These are phyloP conservation scores for Hypomontagnella submonticulosa DNA, from an alignment of 495 filamentous ascomycete species.

Conservation along the genomic window DNA sequence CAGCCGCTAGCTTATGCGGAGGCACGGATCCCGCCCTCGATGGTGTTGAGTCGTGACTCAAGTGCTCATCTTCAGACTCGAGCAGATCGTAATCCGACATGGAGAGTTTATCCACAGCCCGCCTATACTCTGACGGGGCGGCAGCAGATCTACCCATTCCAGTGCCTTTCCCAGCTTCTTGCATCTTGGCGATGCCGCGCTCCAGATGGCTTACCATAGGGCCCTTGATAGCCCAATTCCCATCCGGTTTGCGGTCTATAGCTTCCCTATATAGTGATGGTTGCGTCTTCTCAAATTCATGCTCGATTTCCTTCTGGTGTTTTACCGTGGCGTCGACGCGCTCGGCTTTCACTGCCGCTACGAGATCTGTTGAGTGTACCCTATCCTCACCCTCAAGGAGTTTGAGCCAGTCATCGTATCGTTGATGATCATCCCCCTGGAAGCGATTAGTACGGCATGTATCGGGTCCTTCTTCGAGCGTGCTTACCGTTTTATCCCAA, in stretches of 20 bases:
- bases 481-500: conserved; percentile 47
- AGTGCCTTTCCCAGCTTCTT: conserved; percentile 31
- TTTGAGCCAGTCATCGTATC: conserved; percentile 53
- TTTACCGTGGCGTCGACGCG: conserved; percentile 50
- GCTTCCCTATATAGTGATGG: conserved; percentile 52
- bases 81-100: conserved; percentile 44
- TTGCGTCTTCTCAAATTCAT: conserved; percentile 51
- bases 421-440: conserved; percentile 51
- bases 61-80: conserved; percentile 42
- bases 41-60: conserved; percentile 20
- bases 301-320: conserved; percentile 54
- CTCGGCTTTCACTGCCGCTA: conserved; percentile 52
- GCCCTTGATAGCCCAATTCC: conserved; percentile 30
- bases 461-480: not conserved
- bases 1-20: conserved; percentile 6
- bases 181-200: conserved; percentile 40
- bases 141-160: conserved; percentile 21
- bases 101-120: conserved; percentile 34
- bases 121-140: conserved; percentile 41
- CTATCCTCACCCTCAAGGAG: conserved; percentile 53
- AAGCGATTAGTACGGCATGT: conserved; percentile 12
- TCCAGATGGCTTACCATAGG: conserved; percentile 40
- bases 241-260: conserved; percentile 42
- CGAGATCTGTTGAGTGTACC: conserved; percentile 48
- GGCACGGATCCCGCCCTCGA: conserved; percentile 11